phyloP scores from a whole-genome alignment of 495 filamentous ascomycete species.

The Penicillium taxi region DNA sequence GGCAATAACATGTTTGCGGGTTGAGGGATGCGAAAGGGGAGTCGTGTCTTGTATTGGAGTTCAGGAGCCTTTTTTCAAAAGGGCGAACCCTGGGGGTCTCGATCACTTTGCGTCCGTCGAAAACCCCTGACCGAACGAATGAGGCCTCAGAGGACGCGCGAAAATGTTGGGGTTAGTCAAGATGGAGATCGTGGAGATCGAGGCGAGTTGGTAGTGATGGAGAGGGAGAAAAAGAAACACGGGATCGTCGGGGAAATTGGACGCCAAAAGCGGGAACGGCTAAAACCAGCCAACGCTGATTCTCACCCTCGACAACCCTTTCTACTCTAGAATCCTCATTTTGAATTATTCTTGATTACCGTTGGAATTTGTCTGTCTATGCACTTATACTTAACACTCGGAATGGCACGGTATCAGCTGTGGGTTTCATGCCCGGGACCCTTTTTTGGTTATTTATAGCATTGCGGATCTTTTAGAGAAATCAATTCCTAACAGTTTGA shows the following conservation, averaged over 20 bases:
- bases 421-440: too few relatives aligned
- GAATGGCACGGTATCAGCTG: too few relatives aligned
- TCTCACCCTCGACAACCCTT: conserved; percentile 1
- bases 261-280: conserved; percentile 12
- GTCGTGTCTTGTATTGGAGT: conserved; percentile 4
- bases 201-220: conserved; percentile 2
- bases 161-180: conserved; percentile 1
- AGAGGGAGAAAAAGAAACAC: conserved; percentile 19
- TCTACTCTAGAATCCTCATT: too few relatives aligned
- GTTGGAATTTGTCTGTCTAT: too few relatives aligned
- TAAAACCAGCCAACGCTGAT: conserved; percentile 4
- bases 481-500: too few relatives aligned
- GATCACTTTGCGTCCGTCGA: conserved; percentile 14
- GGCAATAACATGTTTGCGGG: conserved; percentile 58
- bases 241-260: conserved; percentile 21
- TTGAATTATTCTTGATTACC: too few relatives aligned
- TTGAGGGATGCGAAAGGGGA: conserved; percentile 4
- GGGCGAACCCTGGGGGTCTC: conserved; percentile 18
- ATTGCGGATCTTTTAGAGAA: too few relatives aligned
- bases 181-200: conserved; percentile 3
- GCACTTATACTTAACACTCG: too few relatives aligned
- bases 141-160: conserved; percentile 19
- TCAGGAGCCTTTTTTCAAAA: conserved; percentile 15
- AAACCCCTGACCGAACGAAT: conserved; percentile 28
- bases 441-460: too few relatives aligned